phyloP scores from a whole-genome alignment of 108 stramenopile genomes.

The Nannochloropsis salina region DNA sequence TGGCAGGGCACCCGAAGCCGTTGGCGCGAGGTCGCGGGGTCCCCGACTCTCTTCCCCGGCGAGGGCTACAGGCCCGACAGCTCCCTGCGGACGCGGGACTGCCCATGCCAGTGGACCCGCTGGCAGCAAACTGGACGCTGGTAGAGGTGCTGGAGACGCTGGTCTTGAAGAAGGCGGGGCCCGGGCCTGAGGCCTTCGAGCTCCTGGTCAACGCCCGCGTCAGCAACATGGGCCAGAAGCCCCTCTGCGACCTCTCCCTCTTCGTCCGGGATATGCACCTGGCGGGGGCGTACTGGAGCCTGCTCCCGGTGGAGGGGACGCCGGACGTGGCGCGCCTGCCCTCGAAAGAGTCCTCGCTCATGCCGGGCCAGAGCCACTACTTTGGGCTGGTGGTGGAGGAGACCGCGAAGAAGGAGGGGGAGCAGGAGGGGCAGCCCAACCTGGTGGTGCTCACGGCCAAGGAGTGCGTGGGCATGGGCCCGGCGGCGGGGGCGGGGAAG shows the following conservation, averaged over 20 bases:
- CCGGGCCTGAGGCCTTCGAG: background rate
- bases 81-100: background rate
- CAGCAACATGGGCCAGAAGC: background rate
- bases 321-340: background rate
- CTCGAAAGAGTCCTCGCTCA: background rate
- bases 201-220: background rate
- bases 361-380: background rate
- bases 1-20: too few relatives aligned
- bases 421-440: background rate
- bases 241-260: background rate
- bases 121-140: background rate
- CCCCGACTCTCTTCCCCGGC: too few relatives aligned
- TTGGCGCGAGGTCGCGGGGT: too few relatives aligned
- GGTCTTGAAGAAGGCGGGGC: background rate
- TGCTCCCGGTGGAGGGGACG: background rate
- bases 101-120: background rate
- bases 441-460: background rate
- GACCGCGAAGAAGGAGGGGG: background rate
- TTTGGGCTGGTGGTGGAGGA: constrained; percentile 19
- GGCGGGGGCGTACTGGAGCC: background rate
- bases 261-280: background rate
- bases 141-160: background rate
- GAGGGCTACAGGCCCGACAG: too few relatives aligned
- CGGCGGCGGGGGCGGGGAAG: background rate
- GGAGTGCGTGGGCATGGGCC: background rate